Base-by-base conservation (phyloP, 139 green algal genomes). In the Diplosphaera chodatii region DNA sequence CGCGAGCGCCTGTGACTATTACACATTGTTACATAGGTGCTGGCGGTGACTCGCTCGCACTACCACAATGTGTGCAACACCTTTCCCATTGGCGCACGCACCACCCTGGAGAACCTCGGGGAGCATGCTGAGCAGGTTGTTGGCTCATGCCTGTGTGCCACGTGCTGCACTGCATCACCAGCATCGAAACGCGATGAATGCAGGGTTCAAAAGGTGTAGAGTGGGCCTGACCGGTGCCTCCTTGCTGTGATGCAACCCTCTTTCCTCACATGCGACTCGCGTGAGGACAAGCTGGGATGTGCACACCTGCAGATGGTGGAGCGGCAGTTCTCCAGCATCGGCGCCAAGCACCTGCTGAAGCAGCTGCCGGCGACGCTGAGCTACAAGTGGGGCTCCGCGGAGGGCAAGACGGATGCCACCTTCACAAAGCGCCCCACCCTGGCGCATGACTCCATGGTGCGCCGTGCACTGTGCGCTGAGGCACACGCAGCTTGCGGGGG, bases 41-140 rank as follows among this genome's bases (percentile, higher is more conserved):
- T 92, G 76, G 74, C 83, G 3, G 67, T 92, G 13, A 67, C 70
- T 5, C 70, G 80, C 2, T 48, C 68, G 0, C 70, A 78, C 8
- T 92, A 85, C 67, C 68, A 82, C 32, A 66, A 55, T 56, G 64
- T 89, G n/a, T 78, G 77, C 70, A 56, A 48, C 37, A 64, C 73
- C 48, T 90, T 85, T 74, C 86, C 86, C 13, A 71, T 84, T 34
- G 75, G 78, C 3, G 66, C 70, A 0, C 76, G 80, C 18, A 29
- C 74, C 18, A 76, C 90, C 64, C 76, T 92, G 34, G 71, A 86
- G 55, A 90, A 87, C 64, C 81, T 91, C 32, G 62, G 75, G 34
- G 34, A 48, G 28, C 28, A 69, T 31, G 62, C 70, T 37, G 66
- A 78, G 40, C 16, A 66, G 66, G 73, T 48, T 48, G 37, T 10